A percentile compares a stretch with the other conserved stretches of the same genome.
Evolutionary conservation across 106 monocot genomes (phyloP).

Genomic region (Platanthera zijinensis): DNA sequence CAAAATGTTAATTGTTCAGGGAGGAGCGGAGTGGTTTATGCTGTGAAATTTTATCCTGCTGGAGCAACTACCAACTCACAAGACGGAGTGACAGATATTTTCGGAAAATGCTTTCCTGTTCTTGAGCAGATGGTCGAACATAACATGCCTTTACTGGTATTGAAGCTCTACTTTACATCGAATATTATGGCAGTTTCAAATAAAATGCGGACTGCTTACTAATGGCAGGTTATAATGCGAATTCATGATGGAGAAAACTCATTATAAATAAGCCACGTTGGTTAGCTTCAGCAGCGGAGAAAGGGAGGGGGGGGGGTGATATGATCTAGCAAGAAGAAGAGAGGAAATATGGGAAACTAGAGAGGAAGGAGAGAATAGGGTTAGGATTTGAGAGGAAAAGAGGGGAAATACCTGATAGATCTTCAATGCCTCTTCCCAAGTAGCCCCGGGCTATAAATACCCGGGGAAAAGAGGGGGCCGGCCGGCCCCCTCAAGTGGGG

Average conservation of each 20-base stretch:
- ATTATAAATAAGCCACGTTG: not conserved
- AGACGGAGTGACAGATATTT: constrained; percentile 95
- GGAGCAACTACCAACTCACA: constrained; percentile 98
- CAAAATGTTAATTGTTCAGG: constrained; percentile 22
- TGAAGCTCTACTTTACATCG: not conserved
- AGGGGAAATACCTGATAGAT: no score
- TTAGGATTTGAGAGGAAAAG: no score
- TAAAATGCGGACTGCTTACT: not conserved
- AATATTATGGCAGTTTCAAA: not conserved
- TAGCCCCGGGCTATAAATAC: no score
- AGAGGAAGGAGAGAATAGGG: no score
- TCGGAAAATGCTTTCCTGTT: constrained; percentile 92
- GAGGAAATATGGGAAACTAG: no score
- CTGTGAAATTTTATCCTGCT: constrained; percentile 91
- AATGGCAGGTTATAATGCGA: not conserved
- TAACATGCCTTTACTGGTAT: constrained; percentile 86
- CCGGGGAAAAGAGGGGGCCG: no score
- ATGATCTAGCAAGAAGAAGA: no score
- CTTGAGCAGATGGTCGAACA: constrained; percentile 80
- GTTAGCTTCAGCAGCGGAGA: not conserved
- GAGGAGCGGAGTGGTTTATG: constrained; percentile 77
- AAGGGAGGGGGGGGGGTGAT: no score
- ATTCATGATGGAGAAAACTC: not conserved
- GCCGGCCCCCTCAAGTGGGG: no score
- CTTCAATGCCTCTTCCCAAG: no score